A percentile compares a stretch with the other conserved stretches of the same genome.
Conservation (phyloP, 192 early-diverging fungal genomes). For the Coemansia sp. region DNA sequence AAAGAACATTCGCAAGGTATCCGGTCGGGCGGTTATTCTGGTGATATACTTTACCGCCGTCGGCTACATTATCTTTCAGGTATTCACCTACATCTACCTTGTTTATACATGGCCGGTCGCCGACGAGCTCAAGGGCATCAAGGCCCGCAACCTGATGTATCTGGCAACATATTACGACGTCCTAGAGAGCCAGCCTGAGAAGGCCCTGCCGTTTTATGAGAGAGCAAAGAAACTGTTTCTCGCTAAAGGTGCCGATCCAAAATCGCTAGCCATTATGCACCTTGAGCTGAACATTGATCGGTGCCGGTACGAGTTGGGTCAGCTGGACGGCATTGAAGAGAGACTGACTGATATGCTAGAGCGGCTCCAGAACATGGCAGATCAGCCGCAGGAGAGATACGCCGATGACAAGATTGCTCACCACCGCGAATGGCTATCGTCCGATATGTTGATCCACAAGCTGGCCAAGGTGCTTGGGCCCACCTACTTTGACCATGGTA, state of each 20-base stretch:
- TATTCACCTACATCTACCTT: slow-evolving; percentile 31
- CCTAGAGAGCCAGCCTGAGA: slow-evolving; percentile 11
- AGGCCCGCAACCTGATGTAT: slow-evolving; percentile 26
- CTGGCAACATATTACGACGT: slow-evolving; percentile 38
- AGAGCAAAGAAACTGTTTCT: slow-evolving; percentile 21
- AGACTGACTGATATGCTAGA: slow-evolving; percentile 16
- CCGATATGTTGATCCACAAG: slow-evolving; percentile 21
- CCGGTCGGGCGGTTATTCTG: slow-evolving; percentile 3
- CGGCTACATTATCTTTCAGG: slow-evolving; percentile 19
- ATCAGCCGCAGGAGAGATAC: slow-evolving; percentile 2
- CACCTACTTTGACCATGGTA: slow-evolving; percentile 9
- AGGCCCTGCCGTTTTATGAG: slow-evolving; percentile 24
- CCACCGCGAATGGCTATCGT: slow-evolving; percentile 13
- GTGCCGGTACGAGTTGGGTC: slow-evolving; percentile 23
- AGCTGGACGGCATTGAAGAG: slow-evolving; percentile 9
- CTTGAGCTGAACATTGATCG: slow-evolving; percentile 35
- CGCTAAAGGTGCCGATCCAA: background rate
- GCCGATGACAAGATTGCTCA: slow-evolving; percentile 13
- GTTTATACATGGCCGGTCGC: slow-evolving; percentile 27
- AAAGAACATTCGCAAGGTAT: slow-evolving; percentile 16
- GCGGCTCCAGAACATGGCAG: background rate
- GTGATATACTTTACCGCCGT: slow-evolving; percentile 1
- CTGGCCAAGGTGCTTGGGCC: slow-evolving; percentile 16
- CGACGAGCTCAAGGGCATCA: slow-evolving; percentile 13
- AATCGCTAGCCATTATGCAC: slow-evolving; percentile 24